Conservation (phyloP, 2,329 filamentous ascomycete genomes). For the Fusarium begoniae region DNA sequence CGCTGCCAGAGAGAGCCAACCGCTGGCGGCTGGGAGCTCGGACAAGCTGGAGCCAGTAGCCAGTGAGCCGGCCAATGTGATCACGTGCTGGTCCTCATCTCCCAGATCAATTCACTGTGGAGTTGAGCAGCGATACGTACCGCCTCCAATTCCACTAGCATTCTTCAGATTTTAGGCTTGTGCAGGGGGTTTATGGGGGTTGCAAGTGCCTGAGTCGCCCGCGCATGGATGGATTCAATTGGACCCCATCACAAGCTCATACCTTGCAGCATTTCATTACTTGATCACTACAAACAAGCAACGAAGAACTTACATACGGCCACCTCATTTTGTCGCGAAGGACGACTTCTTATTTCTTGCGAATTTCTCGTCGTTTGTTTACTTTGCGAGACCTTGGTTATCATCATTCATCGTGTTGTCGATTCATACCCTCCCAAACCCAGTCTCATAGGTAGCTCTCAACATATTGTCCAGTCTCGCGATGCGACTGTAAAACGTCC, state of each 20-base stretch:
- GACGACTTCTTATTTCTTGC: not conserved
- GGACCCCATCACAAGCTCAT: constrained; percentile 29
- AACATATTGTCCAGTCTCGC: constrained; percentile 48
- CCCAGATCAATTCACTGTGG: constrained; percentile 4
- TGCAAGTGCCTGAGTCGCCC: constrained; percentile 15
- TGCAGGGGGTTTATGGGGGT: constrained; percentile 18
- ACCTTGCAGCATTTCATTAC: constrained; percentile 14
- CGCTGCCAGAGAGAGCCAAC: constrained; percentile 34
- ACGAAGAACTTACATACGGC: constrained; percentile 10
- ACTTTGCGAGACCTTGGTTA: not conserved
- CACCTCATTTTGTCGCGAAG: not conserved
- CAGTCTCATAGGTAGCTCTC: constrained; percentile 30
- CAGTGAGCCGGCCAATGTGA: constrained; percentile 36
- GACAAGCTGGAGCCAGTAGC: constrained; percentile 43
- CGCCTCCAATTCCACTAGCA: constrained; percentile 3
- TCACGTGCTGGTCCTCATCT: constrained; percentile 37
- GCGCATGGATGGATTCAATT: constrained; percentile 29
- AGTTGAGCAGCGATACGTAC: constrained; percentile 9
- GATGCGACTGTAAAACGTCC: constrained; percentile 58
- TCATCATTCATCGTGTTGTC: not conserved
- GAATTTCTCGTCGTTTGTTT: not conserved
- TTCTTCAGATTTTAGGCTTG: constrained; percentile 3
- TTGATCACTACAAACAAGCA: constrained; percentile 20
- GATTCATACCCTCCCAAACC: constrained; percentile 1
- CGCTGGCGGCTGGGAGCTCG: constrained; percentile 47